Base-by-base conservation (phyloP, 495 filamentous ascomycete genomes). In the Xylaria sp. region DNA sequence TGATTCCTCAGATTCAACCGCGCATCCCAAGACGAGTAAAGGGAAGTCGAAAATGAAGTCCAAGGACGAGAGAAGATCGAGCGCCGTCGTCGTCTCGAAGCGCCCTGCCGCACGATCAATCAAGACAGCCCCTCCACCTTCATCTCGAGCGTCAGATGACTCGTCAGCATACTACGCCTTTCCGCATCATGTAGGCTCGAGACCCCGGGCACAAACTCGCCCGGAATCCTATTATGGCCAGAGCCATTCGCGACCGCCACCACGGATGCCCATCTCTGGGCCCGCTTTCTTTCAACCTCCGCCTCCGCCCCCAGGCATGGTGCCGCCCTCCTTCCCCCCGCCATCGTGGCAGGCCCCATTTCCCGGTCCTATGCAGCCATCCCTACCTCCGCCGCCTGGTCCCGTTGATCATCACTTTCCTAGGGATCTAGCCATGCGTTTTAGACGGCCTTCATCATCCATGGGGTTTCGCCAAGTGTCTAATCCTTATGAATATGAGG, bases 191-290 rank as follows among this genome's bases (percentile, higher is more conserved):
- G 31, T 79, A 11, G 72, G 79, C n/a, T 77, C 81, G 4, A 81
- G 82, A 43, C 82, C 82, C 58, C 82, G 81, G 0, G 76, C 81
- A 58, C 82, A 80, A 17, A 78, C 80, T 2, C 77, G 82, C 35
- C 82, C 83, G 3, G 72, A 73, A 44, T 82, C 80, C 55, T 84
- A 80, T 61, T 85, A 84, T 69, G 78, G 77, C 41, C 73, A 78
- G 44, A 48, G 71, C 43, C 64, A 70, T 46, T 69, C 75, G 61
- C 80, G 80, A 61, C 80, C 80, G 17, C 72, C 63, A 26, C 53
- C 33, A 44, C 73, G 73, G 12, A 78, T 78, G n/a, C 80, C 79
- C 40, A 57, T 84, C 12, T 62, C 77, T 43, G 70, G 71, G 33
- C 70, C 77, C 44, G 76, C 71, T 37, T 81, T 74, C 48, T 73